Base-by-base conservation (phyloP, 2,329 filamentous ascomycete species). In the Annulohypoxylon truncatum region DNA sequence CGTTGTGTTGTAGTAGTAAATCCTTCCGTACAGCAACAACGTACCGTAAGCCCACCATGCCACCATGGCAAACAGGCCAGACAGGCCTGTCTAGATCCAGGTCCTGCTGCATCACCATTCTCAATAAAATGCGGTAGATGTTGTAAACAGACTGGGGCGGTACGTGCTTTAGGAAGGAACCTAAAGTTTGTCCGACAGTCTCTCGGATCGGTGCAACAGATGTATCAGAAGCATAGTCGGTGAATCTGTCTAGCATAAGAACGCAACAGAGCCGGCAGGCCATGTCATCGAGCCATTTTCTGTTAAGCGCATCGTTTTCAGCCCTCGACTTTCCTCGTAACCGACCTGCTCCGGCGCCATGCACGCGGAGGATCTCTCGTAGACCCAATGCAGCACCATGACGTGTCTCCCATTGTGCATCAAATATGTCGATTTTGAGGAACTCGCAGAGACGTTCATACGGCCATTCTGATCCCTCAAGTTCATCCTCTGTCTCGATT, bases 1-100 rank as follows among this genome's bases (percentile, higher is more conserved):
- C 87, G 24, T 87, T 87, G 73, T 97, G 92, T 74, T 93, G 87
- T 24, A 98, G 86, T 4, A 99, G 87, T 2, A 99, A 82, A 76
- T 98, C 96, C 73, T 96, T 97, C 52, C 96, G 89, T 33, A 99
- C 93, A 7, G 96, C 96, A 28, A 99, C 96, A 48, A 99, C 88
- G 75, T 99, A 99, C 73, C 95, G 88, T 74, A 99, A 82, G 6
- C 96, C 96, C 48, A 98, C 94, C 96, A 99, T 99, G 67, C 96
- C 96, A 71, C 96, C 96, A 77, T 99, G 96, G 74, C 94, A 97
- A 35, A 97, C 92, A 64, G 97, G 93, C 96, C 96, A 99, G 28
- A 94, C 86, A 12, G 92, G 89, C 29, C 87, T 87, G 22, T 90
- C 89, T 22, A 94, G 82, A 35, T 89, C 87, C 20, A 96, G 82